phyloP scores from a whole-genome alignment of 495 filamentous ascomycete genomes.

The Symbiotaphrina buchneri region DNA sequence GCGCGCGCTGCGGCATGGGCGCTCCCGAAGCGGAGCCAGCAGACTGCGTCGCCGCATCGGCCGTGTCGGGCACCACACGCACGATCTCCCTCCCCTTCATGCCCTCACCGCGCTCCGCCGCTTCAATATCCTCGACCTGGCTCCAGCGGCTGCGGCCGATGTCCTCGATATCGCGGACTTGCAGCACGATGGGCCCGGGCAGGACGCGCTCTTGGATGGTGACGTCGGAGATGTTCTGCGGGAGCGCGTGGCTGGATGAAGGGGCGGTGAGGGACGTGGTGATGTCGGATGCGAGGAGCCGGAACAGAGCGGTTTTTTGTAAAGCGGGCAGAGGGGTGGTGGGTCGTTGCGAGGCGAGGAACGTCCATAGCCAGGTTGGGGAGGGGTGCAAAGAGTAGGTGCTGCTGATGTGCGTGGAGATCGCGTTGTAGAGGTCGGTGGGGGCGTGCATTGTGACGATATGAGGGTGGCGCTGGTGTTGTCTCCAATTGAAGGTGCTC shows the following conservation, averaged over 20 bases:
- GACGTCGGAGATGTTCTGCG: conserved; percentile 27
- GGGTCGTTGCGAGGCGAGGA: conserved; percentile 13
- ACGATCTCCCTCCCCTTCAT: conserved; percentile 68
- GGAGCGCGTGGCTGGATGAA: conserved; percentile 27
- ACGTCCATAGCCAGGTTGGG: conserved; percentile 13
- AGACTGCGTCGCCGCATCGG: conserved; percentile 5
- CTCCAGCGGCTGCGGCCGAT: conserved; percentile 56
- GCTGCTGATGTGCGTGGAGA: conserved; percentile 6
- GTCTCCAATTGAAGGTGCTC: too few species aligned
- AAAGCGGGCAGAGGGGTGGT: conserved; percentile 48
- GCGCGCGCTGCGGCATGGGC: conserved; percentile 5
- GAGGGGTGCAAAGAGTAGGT: conserved; percentile 7
- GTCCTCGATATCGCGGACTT: conserved; percentile 71
- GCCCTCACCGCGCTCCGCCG: conserved; percentile 59
- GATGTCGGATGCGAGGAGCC: conserved; percentile 59
- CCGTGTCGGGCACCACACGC: conserved; percentile 34
- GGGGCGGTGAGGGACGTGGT: conserved; percentile 14
- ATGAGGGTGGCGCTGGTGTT: too few species aligned
- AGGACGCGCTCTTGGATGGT: conserved; percentile 29
- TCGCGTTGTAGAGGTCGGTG: too few species aligned
- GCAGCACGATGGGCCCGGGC: conserved; percentile 38
- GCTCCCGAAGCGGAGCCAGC: conserved; percentile 4
- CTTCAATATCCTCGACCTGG: conserved; percentile 71
- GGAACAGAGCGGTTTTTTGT: conserved; percentile 57
- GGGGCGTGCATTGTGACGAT: too few species aligned